These are phyloP conservation scores for Cruciata laevipes DNA, from an alignment of 257 asterid species.

Conservation along the genomic window DNA sequence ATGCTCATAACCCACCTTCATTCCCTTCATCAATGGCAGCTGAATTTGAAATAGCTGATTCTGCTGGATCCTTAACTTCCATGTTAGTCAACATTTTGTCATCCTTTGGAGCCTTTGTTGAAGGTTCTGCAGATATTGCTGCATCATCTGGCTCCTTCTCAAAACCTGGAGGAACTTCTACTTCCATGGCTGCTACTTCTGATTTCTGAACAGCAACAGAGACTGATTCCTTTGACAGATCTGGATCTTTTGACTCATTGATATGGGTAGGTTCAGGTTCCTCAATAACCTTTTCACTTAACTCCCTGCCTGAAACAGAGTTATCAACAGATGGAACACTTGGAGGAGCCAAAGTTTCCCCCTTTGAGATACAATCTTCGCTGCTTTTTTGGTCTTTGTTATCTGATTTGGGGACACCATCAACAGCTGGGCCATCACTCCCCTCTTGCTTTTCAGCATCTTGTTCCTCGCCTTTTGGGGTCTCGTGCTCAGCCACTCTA, in stretches of 20 bases:
- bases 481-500: conserved; percentile 37
- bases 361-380: conserved; percentile 32
- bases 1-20: conserved; percentile 34
- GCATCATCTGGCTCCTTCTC: conserved; percentile 48
- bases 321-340: conserved; percentile 25
- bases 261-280: conserved; percentile 26
- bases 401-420: conserved; percentile 7
- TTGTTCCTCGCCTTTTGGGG: conserved; percentile 28
- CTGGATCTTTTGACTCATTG: conserved; percentile 34
- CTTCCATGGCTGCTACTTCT: conserved; percentile 34
- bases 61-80: conserved; percentile 42
- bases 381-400: conserved; percentile 3
- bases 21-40: conserved; percentile 29
- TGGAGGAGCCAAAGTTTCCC: conserved; percentile 30
- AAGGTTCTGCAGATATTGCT: conserved; percentile 25
- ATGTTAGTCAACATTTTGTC: conserved; percentile 35
- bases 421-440: conserved; percentile 21
- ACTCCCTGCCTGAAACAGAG: conserved; percentile 34
- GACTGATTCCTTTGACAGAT: conserved; percentile 29
- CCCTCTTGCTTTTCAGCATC: conserved; percentile 37
- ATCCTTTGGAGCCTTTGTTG: conserved; percentile 46
- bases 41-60: conserved; percentile 30
- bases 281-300: conserved; percentile 25
- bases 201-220: conserved; percentile 34
- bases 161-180: conserved; percentile 44